These are phyloP conservation scores for Gossypium turneri DNA, from an alignment of 345 rosid genomes.

Conservation along the genomic window DNA sequence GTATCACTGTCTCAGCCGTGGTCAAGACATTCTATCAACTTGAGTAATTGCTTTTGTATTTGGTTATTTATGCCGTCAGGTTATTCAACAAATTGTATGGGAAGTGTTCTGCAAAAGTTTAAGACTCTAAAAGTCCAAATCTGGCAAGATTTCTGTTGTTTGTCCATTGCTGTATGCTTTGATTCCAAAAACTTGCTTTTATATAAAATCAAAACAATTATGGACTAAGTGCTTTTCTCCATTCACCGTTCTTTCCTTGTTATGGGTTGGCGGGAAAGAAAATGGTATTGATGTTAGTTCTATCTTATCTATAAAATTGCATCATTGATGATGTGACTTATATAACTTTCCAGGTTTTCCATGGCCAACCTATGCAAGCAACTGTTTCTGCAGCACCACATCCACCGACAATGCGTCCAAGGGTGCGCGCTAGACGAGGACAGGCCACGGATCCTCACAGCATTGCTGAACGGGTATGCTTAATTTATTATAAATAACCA, in stretches of 20 bases:
- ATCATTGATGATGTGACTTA: constrained; percentile 9
- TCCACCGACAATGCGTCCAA: constrained; percentile 90
- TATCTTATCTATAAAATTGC: not conserved
- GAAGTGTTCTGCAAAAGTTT: not conserved
- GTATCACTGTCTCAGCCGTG: not conserved
- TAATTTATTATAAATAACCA: not conserved
- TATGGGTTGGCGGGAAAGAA: not conserved
- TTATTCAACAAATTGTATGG: not conserved
- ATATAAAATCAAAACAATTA: not conserved
- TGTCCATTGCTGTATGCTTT: not conserved
- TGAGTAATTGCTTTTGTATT: not conserved
- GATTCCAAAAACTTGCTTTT: not conserved
- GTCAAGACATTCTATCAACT: not conserved
- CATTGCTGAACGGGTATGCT: constrained; percentile 90
- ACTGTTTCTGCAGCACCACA: constrained; percentile 73
- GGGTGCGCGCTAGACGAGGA: constrained; percentile 98
- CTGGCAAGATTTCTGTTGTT: not conserved
- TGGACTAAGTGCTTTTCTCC: not conserved
- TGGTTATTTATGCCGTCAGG: not conserved
- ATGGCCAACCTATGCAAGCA: constrained; percentile 77
- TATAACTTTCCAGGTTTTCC: constrained; percentile 57
- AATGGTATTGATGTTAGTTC: not conserved
- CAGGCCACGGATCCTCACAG: constrained; percentile 99
- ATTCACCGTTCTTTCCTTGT: not conserved
- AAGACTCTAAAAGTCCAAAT: not conserved